Conservation (phyloP, 176 grass and related monocot genomes). For the Chrysopogon serrulatus region DNA sequence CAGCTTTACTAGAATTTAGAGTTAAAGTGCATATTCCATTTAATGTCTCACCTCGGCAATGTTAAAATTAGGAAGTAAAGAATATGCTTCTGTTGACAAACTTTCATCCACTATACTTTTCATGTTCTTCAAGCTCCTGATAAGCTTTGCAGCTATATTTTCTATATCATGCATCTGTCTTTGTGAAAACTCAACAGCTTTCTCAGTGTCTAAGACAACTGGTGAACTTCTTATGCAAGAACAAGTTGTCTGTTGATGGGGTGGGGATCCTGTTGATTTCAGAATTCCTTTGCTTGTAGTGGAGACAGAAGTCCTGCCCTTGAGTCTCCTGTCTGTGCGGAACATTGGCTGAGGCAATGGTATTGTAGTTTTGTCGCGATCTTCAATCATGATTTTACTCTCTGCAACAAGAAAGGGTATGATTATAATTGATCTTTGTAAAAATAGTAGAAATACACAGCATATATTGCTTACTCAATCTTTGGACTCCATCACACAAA, state of each 20-base stretch:
- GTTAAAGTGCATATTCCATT: constrained; percentile 3
- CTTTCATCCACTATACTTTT: constrained; percentile 70
- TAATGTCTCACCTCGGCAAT: constrained; percentile 57
- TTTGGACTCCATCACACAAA: constrained; percentile 35
- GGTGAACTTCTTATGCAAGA: constrained; percentile 50
- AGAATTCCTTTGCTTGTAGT: constrained; percentile 47
- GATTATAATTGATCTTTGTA: neutral
- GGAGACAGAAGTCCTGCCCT: neutral
- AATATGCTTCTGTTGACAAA: constrained; percentile 57
- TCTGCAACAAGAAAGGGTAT: constrained; percentile 26
- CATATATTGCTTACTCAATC: constrained; percentile 39
- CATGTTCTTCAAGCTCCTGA: constrained; percentile 78
- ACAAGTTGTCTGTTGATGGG: constrained; percentile 32
- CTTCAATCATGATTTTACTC: constrained; percentile 11
- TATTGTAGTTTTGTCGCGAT: constrained; percentile 6
- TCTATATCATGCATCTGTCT: constrained; percentile 93
- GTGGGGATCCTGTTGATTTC: constrained; percentile 32
- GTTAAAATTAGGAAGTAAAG: constrained; percentile 48
- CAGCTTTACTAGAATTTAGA: constrained; percentile 18
- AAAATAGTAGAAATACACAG: constrained; percentile 1
- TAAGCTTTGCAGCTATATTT: constrained; percentile 73
- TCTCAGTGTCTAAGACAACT: constrained; percentile 54
- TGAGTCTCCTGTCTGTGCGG: constrained; percentile 27
- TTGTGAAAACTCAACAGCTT: constrained; percentile 80
- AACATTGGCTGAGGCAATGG: constrained; percentile 8